Conservation (phyloP, 805 yeast species). For the Kodamaea restingae region DNA sequence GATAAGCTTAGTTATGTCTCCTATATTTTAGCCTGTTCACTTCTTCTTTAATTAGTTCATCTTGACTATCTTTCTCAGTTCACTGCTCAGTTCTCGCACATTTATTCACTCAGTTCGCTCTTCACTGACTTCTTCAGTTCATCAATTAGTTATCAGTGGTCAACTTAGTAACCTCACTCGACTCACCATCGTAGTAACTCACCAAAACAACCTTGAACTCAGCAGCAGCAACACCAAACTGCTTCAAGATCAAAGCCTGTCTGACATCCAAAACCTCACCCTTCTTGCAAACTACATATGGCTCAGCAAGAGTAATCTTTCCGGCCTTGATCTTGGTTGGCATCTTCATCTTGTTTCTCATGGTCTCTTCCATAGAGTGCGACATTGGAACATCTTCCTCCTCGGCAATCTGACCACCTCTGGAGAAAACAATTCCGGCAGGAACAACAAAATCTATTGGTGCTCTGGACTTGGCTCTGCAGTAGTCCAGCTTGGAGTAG, state of each 20-base stretch:
- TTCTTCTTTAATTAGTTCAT: too few relatives aligned
- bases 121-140: too few relatives aligned
- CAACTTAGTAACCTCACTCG: slow-evolving; percentile 20
- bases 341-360: slow-evolving; percentile 83
- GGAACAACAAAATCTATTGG: slow-evolving; percentile 86
- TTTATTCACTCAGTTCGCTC: too few relatives aligned
- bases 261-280: slow-evolving; percentile 83
- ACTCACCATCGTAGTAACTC: slow-evolving; percentile 75
- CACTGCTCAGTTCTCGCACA: not conserved
- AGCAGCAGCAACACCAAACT: slow-evolving; percentile 92
- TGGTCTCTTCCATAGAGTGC: slow-evolving; percentile 89
- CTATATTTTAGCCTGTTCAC: too few relatives aligned
- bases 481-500: slow-evolving; percentile 75
- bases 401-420: slow-evolving; percentile 86
- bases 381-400: slow-evolving; percentile 97
- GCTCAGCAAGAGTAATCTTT: slow-evolving; percentile 71
- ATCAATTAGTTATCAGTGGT: not conserved
- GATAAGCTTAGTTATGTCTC: too few relatives aligned
- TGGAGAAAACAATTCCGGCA: slow-evolving; percentile 84
- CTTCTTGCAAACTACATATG: slow-evolving; percentile 72
- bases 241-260: slow-evolving; percentile 88
- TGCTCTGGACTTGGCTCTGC: slow-evolving; percentile 82
- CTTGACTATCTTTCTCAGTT: too few relatives aligned
- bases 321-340: slow-evolving; percentile 91
- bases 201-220: slow-evolving; percentile 78